Evolutionary conservation across 1,284 basidiomycete genomes (phyloP), one percentile per base, ranked within the genome.

Genomic region (Ceratobasidium sp.): DNA sequence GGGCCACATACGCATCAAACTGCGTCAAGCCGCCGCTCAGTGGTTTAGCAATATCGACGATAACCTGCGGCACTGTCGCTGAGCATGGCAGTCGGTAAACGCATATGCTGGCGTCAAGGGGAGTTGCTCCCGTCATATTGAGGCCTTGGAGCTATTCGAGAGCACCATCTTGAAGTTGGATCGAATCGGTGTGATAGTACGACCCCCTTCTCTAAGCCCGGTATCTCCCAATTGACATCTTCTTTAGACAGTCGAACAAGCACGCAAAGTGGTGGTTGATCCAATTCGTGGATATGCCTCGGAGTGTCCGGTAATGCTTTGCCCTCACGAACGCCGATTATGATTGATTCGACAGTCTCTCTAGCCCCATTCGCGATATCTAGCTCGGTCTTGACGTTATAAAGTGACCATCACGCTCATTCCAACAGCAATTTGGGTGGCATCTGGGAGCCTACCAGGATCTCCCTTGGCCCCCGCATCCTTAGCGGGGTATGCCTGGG

Each of bases 351-450:
- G 20, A 62, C 20, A 8, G 35, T 62, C 33, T 12, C 57, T 77
- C 35, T 20, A 16, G 77, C 30, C 23, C 78, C 46, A 38, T 78
- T 78, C 8, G 77, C 76, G 30, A 78, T 35, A 60, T 79, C 77
- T 16, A 69, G 44, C 14, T 79, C 59, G 5, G 67, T 79, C 35
- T 75, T 48, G 7, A 79, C 41, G 46, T 79, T 79, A 20, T 35
- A 54, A 1, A 41, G n/a, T 78, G 7, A 78, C 69, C 78, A 79
- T 75, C 1, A 59, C 48, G 18, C 70, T 27, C 86, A 87, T 87
- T 0, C 87, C 87, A 0, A 86, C 80, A 0, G 84, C 84, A 0
- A 88, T 23, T 57, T 85, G 80, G 2, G 87, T 77, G 2, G 7
- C 33, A 20, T 60, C 57, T 33, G 57, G 57, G 16, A 60, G 16